Base-by-base conservation (phyloP, 2,329 filamentous ascomycete genomes). In the Neofusicoccum ribis region DNA sequence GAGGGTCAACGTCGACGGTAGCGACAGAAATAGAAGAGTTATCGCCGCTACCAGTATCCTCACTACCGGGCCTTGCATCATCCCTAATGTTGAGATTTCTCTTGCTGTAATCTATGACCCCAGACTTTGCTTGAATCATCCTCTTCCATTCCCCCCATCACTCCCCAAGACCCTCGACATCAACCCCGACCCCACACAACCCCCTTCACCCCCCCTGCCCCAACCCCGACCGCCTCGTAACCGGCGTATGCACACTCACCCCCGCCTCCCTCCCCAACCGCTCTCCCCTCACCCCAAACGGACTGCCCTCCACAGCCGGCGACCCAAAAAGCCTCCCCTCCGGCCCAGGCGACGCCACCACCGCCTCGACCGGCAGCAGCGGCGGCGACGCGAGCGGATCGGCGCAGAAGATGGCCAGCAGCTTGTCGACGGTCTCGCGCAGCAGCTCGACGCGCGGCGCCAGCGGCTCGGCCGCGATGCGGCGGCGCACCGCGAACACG, bases 341-440 rank as follows among this genome's bases (percentile, higher is more conserved):
- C n/a, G 41, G 23, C 2, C 31, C 50, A 3, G 50, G 39, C 15
- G 49, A 54, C 20, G 6, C 27, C 12, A 34, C 41, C n/a, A 39
- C 37, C 34, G 49, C 14, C 37, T 9, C 37, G 11, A 2, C 14
- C 37, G 37, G 2, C 37, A 14, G 2, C 2, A 0, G 37, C 31
- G 44, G 8, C 14, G 27, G 27, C 23, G 50, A 20, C 4, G 39
- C 39, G 11, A 64, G 61, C 6, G 81, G 81, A 69, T 84, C 81
- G 8, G 67, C 75, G 64, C 81, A 81, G 65, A 82, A 84, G 4
- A 84, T 74, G 0, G 69, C 72, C 1, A 85, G 72, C 1, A 85
- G 69, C 66, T 74, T 76, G 60, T 84, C 82, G 0, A 83, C 82
- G 0, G 78, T 76, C 56, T 84, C 80, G 17, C 81, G 76, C 43